phyloP scores from a whole-genome alignment of 1,139 yeast genomes.

The Taphrina communis region DNA sequence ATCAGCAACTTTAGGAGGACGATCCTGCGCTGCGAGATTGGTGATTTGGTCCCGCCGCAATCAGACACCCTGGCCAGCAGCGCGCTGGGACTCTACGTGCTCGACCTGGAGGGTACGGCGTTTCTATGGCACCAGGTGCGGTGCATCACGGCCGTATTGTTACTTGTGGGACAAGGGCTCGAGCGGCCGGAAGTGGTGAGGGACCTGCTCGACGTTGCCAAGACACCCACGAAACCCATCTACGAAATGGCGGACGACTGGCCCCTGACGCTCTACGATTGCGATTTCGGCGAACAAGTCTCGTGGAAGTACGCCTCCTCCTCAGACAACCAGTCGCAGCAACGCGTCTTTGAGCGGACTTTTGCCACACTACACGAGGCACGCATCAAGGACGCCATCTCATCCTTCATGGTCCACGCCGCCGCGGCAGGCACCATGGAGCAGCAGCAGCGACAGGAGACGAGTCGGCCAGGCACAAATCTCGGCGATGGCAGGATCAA shows the following conservation, averaged over 20 bases:
- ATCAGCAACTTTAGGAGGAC: constrained; percentile 73
- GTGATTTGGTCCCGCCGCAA: constrained; percentile 50
- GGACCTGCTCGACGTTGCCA: constrained; percentile 64
- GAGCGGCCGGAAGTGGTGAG: constrained; percentile 67
- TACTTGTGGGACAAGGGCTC: constrained; percentile 76
- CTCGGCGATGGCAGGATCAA: constrained; percentile 77
- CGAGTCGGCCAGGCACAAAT: constrained; percentile 55
- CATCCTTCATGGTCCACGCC: constrained; percentile 52
- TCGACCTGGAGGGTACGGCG: constrained; percentile 85
- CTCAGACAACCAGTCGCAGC: no score
- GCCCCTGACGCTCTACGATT: constrained; percentile 88
- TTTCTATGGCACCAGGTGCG: constrained; percentile 98
- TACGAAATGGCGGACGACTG: constrained; percentile 91
- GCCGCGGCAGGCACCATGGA: constrained; percentile 50
- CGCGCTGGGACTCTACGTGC: constrained; percentile 58
- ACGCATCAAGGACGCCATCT: constrained; percentile 44
- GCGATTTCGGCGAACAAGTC: constrained; percentile 58
- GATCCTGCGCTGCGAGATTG: constrained; percentile 62
- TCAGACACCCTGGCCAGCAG: constrained; percentile 4
- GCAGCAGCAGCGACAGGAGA: constrained; percentile 41
- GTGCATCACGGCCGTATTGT: constrained; percentile 85
- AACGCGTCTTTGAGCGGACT: constrained; percentile 45
- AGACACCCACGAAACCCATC: constrained; percentile 71
- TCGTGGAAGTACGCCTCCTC: constrained; percentile 42
- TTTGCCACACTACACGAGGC: constrained; percentile 46